Evolutionary conservation across 2,329 filamentous ascomycete genomes (phyloP).

Genomic region (Penicillium sp.): DNA sequence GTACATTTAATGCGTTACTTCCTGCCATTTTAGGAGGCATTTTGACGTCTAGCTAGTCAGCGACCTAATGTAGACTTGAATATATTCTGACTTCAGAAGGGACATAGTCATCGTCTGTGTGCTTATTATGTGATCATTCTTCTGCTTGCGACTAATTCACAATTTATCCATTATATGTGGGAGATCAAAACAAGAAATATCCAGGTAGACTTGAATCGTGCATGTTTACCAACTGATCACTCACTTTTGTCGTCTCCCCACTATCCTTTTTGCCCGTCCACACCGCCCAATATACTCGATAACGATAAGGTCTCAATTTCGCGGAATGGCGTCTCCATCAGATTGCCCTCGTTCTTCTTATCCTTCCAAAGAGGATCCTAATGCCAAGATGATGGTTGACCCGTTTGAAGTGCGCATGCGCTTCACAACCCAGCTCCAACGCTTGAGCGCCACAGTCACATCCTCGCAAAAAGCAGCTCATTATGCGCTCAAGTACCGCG

Average conservation of each 20-base stretch:
- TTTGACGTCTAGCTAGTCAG: not conserved
- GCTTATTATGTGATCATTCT: too few relatives aligned
- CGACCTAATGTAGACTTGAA: not conserved
- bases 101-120: not conserved
- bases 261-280: not conserved
- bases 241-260: not conserved
- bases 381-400: slow-evolving; percentile 63
- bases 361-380: not conserved
- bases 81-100: not conserved
- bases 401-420: slow-evolving; percentile 98
- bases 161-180: too few relatives aligned
- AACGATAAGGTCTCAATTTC: not conserved
- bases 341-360: not conserved
- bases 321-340: not conserved
- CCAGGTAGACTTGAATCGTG: not conserved
- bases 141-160: too few relatives aligned
- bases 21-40: not conserved
- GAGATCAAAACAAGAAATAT: too few relatives aligned
- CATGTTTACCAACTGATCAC: not conserved
- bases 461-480: slow-evolving; percentile 90
- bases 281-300: not conserved
- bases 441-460: slow-evolving; percentile 85
- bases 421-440: slow-evolving; percentile 86
- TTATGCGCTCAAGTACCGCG: slow-evolving; percentile 89
- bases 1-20: not conserved